Percentiles rank a stretch among this genome's conserved stretches.
Conservation (phyloP, 805 yeast species). For the Candida namnaoensis region DNA sequence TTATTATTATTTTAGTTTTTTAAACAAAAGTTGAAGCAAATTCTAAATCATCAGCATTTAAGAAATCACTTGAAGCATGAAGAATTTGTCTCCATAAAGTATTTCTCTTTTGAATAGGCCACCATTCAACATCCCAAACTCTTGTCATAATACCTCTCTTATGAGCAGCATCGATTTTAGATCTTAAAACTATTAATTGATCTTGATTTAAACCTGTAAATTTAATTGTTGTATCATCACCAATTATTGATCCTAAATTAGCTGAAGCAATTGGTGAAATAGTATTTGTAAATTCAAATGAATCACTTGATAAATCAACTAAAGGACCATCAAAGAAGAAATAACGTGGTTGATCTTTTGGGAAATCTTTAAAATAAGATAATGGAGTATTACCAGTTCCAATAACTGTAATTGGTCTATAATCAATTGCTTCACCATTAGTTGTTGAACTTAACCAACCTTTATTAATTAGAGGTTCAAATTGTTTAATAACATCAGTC, state of each 20-base stretch:
- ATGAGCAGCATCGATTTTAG: constrained; percentile 34
- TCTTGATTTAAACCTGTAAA: constrained; percentile 23
- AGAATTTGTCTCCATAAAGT: constrained; percentile 42
- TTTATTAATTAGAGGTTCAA: constrained; percentile 40
- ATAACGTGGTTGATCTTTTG: constrained; percentile 23
- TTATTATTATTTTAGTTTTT: no score
- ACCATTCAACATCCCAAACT: constrained; percentile 65
- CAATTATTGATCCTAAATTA: constrained; percentile 25
- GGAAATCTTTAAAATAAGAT: constrained; percentile 15
- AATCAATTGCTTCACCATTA: constrained; percentile 23
- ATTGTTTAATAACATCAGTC: constrained; percentile 34
- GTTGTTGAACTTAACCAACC: constrained; percentile 42
- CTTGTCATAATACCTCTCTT: constrained; percentile 44
- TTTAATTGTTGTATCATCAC: constrained; percentile 7
- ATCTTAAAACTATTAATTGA: constrained; percentile 26
- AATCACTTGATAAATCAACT: background rate
- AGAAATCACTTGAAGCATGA: constrained; percentile 43
- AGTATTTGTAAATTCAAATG: constrained; percentile 11
- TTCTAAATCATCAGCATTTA: constrained; percentile 59
- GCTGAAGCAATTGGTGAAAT: constrained; percentile 35
- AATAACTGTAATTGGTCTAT: constrained; percentile 55
- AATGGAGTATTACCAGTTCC: constrained; percentile 65
- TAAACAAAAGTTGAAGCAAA: constrained; percentile 19
- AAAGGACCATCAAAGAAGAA: constrained; percentile 48
- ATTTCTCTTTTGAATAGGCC: constrained; percentile 48